These are phyloP conservation scores for Davidsoniella eucalypti DNA, from an alignment of 2,329 filamentous ascomycete species.

Conservation along the genomic window DNA sequence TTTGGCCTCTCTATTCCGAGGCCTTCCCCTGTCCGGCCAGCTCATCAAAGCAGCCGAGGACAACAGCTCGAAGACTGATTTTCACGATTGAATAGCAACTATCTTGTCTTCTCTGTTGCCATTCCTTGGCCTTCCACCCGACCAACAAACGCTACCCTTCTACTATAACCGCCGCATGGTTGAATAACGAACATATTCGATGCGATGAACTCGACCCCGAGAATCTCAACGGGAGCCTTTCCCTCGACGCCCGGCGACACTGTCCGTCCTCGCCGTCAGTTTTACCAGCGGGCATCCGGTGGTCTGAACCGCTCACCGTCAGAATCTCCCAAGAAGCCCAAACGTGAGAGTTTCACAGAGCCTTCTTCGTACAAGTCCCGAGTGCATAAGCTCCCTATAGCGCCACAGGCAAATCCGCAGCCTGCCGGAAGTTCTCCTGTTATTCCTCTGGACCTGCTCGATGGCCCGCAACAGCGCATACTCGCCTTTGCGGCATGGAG, in stretches of 20 bases:
- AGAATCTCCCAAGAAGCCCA: slow-evolving; percentile 2
- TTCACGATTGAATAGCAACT: neutral
- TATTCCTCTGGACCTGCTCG: slow-evolving; percentile 66
- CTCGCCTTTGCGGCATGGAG: slow-evolving; percentile 72
- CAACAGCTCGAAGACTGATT: neutral
- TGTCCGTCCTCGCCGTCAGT: slow-evolving; percentile 11
- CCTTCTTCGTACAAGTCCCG: slow-evolving; percentile 2
- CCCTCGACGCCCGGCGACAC: slow-evolving; percentile 11
- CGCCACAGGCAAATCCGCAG: slow-evolving; percentile 23
- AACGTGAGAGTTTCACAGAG: neutral
- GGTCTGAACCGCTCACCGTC: slow-evolving; percentile 5
- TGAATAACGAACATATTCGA: neutral
- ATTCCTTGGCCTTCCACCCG: neutral
- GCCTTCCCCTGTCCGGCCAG: neutral
- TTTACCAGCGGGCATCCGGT: slow-evolving; percentile 7
- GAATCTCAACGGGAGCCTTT: slow-evolving; percentile 11
- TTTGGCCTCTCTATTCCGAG: no score
- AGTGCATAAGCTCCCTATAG: slow-evolving; percentile 26
- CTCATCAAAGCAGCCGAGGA: neutral
- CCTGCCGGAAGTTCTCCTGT: slow-evolving; percentile 36
- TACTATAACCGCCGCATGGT: neutral
- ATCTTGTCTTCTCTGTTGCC: neutral
- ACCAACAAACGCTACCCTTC: neutral
- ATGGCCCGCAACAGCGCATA: slow-evolving; percentile 79
- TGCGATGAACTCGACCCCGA: slow-evolving; percentile 12